These are phyloP conservation scores for Mucor mucedo DNA, from an alignment of 371 early-diverging fungal genomes.

Conservation along the genomic window DNA sequence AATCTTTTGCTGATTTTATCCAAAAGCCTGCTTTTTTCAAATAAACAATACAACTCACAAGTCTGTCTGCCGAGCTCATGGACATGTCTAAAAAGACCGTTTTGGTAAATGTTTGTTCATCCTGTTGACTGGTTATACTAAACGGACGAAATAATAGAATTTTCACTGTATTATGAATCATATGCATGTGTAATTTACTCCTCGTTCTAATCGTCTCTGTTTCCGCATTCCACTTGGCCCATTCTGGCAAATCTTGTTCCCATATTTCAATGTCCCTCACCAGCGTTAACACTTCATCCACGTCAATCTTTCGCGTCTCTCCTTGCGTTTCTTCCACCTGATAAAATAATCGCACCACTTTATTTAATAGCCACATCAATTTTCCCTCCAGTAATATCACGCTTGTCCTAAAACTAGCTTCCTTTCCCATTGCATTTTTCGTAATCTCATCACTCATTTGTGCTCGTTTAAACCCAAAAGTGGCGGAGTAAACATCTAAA, in stretches of 20 bases:
- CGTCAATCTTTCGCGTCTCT: slow-evolving; percentile 44
- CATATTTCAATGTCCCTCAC: slow-evolving; percentile 48
- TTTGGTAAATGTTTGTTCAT: slow-evolving; percentile 46
- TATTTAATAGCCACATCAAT: slow-evolving; percentile 23
- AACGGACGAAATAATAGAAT: slow-evolving; percentile 50
- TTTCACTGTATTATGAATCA: slow-evolving; percentile 43
- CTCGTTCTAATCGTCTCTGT: not conserved
- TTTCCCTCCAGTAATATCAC: slow-evolving; percentile 22
- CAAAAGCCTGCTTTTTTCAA: slow-evolving; percentile 10
- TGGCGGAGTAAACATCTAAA: slow-evolving; percentile 31
- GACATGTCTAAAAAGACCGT: slow-evolving; percentile 54
- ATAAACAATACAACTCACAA: slow-evolving; percentile 26
- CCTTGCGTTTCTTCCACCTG: slow-evolving; percentile 16
- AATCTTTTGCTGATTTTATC: slow-evolving; percentile 19
- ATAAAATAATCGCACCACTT: slow-evolving; percentile 29
- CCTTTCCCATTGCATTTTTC: not conserved
- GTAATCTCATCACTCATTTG: slow-evolving; percentile 23
- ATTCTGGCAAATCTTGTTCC: slow-evolving; percentile 41
- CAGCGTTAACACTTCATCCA: slow-evolving; percentile 47
- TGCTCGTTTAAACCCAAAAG: slow-evolving; percentile 16
- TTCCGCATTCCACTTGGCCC: slow-evolving; percentile 35
- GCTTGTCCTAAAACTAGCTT: not conserved
- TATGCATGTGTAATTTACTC: slow-evolving; percentile 36
- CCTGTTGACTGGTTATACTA: slow-evolving; percentile 19
- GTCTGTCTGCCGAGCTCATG: slow-evolving; percentile 31